Conservation (phyloP, 352 stramenopile species). For the Phytopythium delawarense region DNA sequence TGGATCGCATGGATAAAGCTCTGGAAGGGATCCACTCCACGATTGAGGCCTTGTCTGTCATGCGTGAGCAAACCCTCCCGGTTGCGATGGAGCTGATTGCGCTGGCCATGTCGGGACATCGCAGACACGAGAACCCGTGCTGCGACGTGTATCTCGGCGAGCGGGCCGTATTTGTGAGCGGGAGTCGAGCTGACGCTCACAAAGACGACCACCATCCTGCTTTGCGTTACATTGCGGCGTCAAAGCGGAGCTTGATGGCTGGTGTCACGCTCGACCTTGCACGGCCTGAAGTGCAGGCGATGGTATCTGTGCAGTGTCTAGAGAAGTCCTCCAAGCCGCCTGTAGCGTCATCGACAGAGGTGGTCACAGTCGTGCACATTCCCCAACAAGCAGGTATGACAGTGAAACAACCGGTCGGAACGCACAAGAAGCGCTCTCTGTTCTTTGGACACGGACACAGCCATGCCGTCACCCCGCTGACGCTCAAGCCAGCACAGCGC, state of each 20-base stretch:
- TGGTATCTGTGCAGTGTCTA: conserved; percentile 46
- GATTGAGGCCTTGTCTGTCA: neutral
- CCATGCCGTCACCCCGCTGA: conserved; percentile 13
- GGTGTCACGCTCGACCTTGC: conserved; percentile 29
- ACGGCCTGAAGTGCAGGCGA: conserved; percentile 15
- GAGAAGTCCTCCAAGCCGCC: conserved; percentile 7
- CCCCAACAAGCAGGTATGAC: conserved; percentile 8
- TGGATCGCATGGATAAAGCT: conserved; percentile 16
- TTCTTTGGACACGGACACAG: neutral
- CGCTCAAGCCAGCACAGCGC: conserved; percentile 24
- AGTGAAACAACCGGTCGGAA: neutral
- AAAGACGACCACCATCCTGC: neutral
- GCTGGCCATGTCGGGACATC: conserved; percentile 17
- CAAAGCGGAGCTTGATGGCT: conserved; percentile 43
- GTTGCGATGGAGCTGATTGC: conserved; percentile 27
- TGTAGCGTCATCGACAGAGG: no score
- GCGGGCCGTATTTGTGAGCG: conserved; percentile 6
- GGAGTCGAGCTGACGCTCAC: conserved; percentile 2
- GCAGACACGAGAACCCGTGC: neutral
- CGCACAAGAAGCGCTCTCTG: neutral
- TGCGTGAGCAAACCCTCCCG: conserved; percentile 14
- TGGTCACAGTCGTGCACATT: conserved; percentile 24
- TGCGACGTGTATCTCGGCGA: conserved; percentile 59
- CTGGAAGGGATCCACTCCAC: conserved; percentile 6
- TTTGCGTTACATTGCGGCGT: conserved; percentile 36